Base-by-base conservation (phyloP, 2,329 filamentous ascomycete genomes). In the Zymoseptoria brevis region DNA sequence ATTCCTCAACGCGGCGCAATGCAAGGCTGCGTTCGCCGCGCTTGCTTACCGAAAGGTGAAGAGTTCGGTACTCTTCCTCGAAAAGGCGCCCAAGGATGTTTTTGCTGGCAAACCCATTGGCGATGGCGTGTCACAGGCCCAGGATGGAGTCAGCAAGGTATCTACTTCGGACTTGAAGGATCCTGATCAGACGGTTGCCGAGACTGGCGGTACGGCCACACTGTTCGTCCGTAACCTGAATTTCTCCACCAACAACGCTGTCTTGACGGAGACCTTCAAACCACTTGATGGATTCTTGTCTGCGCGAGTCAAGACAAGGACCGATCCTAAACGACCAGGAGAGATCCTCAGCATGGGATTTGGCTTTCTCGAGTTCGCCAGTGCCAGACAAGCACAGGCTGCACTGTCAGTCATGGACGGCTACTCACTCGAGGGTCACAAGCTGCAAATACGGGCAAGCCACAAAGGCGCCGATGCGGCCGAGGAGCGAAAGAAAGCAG, bases 261-360 rank as follows among this genome's bases (percentile, higher is more conserved):
- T 84, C 61, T 80, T 99, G 66, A 83, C 84, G 7, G 87, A 92
- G 68, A 82, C 85, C 22, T 97, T 97, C 77, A 81, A 83, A 63
- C 81, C 89, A 57, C 79, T 97, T 57, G 88, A 91, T 67, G 94
- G 94, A 56, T 97, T 97, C 75, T 80, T 94, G 64, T 90, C 89
- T 59, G 93, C 91, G 26, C 84, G 85, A 64, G 91, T 99, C 65
- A 96, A 96, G 78, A 96, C 90, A 22, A 96, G 95, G 77, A 83
- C 86, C 48, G 91, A 99, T 71, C 84, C 91, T n/a, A 96, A 96
- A 79, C 89, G 88, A 70, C 87, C 89, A 19, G 90, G 89, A 8
- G 87, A 96, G 74, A 83, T 88, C 3, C 83, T 99, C 57, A 96
- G 92, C 72, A 96, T 97, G 92, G 94, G 94, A 45, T 99, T 96